Conservation (phyloP, 768 basidiomycete genomes). For the Agrocybe praecox region DNA sequence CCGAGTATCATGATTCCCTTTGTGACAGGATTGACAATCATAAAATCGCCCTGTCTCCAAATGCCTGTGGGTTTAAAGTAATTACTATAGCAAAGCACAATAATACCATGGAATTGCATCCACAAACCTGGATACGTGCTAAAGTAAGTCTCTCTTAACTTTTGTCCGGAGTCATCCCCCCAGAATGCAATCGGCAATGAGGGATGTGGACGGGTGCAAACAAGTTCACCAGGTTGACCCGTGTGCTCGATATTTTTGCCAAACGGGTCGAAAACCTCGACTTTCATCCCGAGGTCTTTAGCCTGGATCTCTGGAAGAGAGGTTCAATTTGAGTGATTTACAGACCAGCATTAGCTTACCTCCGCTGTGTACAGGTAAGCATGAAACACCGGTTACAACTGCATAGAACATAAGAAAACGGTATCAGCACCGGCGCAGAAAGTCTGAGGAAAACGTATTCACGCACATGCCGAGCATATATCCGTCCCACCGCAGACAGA, state of each 20-base stretch:
- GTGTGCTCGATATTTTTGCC: conserved; percentile 56
- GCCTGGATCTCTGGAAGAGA: conserved; percentile 61
- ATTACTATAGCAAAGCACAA: not conserved
- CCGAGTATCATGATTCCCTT: conserved; percentile 66
- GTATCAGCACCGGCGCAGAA: not conserved
- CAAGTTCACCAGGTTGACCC: conserved; percentile 60
- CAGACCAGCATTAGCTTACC: conserved; percentile 38
- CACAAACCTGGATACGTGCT: conserved; percentile 57
- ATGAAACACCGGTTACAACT: conserved; percentile 58
- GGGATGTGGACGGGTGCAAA: conserved; percentile 71
- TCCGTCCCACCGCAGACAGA: conserved; percentile 77
- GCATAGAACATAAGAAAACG: not conserved
- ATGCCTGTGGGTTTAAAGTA: conserved; percentile 36
- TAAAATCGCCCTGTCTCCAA: conserved; percentile 74
- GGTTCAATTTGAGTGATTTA: not conserved
- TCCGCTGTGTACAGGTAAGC: conserved; percentile 61
- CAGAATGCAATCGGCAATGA: conserved; percentile 70
- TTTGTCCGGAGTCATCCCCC: conserved; percentile 62
- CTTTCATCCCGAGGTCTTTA: conserved; percentile 67
- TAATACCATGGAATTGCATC: not conserved
- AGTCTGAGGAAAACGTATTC: not conserved
- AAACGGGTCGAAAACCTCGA: conserved; percentile 57
- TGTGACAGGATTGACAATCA: conserved; percentile 62
- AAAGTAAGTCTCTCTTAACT: conserved; percentile 66
- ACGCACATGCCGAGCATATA: conserved; percentile 65